Conservation (phyloP, 2,329 filamentous ascomycete species). For the Pezicula carpinea region DNA sequence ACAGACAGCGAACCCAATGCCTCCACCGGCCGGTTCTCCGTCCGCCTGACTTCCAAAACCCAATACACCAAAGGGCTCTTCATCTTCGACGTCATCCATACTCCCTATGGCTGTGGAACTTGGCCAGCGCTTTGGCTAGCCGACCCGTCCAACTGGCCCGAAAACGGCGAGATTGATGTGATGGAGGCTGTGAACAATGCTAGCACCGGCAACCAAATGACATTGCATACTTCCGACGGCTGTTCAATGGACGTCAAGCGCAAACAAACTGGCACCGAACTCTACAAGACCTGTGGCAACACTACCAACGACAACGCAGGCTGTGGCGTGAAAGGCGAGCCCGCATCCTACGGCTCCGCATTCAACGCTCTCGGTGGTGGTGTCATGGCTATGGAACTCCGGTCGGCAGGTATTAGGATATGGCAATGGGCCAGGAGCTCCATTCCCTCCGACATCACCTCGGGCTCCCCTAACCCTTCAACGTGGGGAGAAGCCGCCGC, state of each 20-base stretch:
- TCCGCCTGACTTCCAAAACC: conserved; percentile 54
- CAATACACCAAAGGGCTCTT: conserved; percentile 51
- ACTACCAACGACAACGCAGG: conserved; percentile 35
- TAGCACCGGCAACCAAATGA: conserved; percentile 38
- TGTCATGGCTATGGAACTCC: conserved; percentile 45
- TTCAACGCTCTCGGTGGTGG: conserved; percentile 48
- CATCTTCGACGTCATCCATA: conserved; percentile 53
- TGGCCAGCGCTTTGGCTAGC: conserved; percentile 60
- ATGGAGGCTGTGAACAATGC: conserved; percentile 44
- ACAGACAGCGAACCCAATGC: conserved; percentile 52
- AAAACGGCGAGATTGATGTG: conserved; percentile 55
- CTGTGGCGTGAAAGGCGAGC: conserved; percentile 37
- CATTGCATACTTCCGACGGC: conserved; percentile 41
- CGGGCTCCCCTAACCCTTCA: conserved; percentile 37
- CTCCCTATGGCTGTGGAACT: conserved; percentile 49
- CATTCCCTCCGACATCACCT: conserved; percentile 41
- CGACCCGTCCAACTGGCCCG: conserved; percentile 55
- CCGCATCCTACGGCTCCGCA: conserved; percentile 41
- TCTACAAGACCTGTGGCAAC: conserved; percentile 41
- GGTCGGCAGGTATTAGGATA: conserved; percentile 39
- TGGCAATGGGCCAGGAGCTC: conserved; percentile 44
- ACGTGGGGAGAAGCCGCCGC: conserved; percentile 42
- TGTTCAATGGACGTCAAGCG: conserved; percentile 37
- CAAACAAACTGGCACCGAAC: conserved; percentile 43
- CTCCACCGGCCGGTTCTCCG: conserved; percentile 25